Percentiles rank a stretch among this genome's conserved stretches.
phyloP scores from a whole-genome alignment of 352 stramenopile genomes.

The Globisporangium echinulatum region DNA sequence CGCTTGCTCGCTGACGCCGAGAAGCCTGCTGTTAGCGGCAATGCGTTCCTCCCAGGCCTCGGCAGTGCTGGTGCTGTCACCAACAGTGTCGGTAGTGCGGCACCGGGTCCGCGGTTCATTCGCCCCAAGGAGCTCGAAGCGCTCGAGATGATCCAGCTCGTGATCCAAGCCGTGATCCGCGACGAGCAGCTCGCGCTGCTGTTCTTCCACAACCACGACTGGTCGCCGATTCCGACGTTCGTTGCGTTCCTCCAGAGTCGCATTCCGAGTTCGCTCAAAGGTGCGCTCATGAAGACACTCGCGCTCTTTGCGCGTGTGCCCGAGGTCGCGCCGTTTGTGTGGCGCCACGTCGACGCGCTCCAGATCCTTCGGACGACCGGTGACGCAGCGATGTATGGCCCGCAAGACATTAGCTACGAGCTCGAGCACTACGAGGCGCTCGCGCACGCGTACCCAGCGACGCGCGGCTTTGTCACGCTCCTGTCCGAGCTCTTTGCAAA shows the following conservation, averaged over 20 bases:
- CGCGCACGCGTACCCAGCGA: conserved; percentile 71
- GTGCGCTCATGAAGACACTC: conserved; percentile 81
- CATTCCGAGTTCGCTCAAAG: conserved; percentile 80
- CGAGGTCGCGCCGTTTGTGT: conserved; percentile 78
- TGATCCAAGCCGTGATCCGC: conserved; percentile 74
- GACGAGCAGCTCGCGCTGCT: conserved; percentile 70
- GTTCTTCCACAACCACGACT: conserved; percentile 86
- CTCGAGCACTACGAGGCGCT: conserved; percentile 82
- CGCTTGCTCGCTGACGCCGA: conserved; percentile 68
- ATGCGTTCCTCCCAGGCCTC: conserved; percentile 21
- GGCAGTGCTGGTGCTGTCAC: not conserved
- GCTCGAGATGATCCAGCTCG: conserved; percentile 68
- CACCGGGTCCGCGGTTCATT: conserved; percentile 61
- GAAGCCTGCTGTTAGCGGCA: conserved; percentile 24
- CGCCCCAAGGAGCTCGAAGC: conserved; percentile 77
- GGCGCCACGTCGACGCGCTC: conserved; percentile 76
- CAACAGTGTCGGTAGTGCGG: conserved; percentile 9
- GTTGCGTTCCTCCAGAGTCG: conserved; percentile 78
- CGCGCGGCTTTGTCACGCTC: conserved; percentile 65
- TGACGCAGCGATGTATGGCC: conserved; percentile 52
- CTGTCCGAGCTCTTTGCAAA: conserved; percentile 75
- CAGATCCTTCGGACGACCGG: conserved; percentile 78
- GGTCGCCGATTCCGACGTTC: conserved; percentile 76
- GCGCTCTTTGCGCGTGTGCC: conserved; percentile 67
- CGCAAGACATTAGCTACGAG: conserved; percentile 78